Conservation (phyloP, 2,329 filamentous ascomycete species). For the Aspergillus felis region DNA sequence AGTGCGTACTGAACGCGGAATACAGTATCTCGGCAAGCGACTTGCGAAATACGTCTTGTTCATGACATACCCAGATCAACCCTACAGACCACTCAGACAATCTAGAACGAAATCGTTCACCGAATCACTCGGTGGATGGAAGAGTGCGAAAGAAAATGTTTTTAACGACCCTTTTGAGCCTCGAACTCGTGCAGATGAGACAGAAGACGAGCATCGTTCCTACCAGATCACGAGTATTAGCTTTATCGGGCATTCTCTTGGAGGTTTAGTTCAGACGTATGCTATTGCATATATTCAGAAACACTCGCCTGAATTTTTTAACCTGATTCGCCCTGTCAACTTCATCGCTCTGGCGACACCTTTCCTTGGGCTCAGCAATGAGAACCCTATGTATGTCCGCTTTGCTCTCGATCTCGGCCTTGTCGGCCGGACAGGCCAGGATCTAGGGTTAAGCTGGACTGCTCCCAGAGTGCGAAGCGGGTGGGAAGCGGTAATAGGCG, state of each 20-base stretch:
- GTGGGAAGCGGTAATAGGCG: conserved; percentile 83
- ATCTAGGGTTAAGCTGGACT: conserved; percentile 90
- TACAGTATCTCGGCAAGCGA: conserved; percentile 94
- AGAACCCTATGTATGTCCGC: conserved; percentile 95
- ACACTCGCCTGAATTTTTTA: conserved; percentile 87
- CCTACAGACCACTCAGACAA: conserved; percentile 67
- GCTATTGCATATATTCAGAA: conserved; percentile 96
- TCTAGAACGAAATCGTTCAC: conserved; percentile 48
- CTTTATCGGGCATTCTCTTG: conserved; percentile 87
- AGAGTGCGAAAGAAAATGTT: conserved; percentile 20
- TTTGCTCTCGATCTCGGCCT: conserved; percentile 95
- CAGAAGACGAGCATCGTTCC: conserved; percentile 48
- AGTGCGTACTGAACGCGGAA: conserved; percentile 85
- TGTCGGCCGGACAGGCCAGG: conserved; percentile 92
- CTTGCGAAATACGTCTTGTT: conserved; percentile 85
- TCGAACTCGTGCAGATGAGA: conserved; percentile 37
- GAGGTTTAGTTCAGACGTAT: conserved; percentile 86
- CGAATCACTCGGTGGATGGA: conserved; percentile 45
- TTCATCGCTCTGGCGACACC: conserved; percentile 86
- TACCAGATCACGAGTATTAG: conserved; percentile 93
- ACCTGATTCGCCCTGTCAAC: conserved; percentile 79
- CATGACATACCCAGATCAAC: conserved; percentile 91
- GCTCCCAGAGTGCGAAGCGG: conserved; percentile 80
- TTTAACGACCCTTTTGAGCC: conserved; percentile 34
- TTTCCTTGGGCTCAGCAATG: conserved; percentile 88